Evolutionary conservation across 139 green algal genomes (phyloP).

Genomic region (Chlorella sp.): DNA sequence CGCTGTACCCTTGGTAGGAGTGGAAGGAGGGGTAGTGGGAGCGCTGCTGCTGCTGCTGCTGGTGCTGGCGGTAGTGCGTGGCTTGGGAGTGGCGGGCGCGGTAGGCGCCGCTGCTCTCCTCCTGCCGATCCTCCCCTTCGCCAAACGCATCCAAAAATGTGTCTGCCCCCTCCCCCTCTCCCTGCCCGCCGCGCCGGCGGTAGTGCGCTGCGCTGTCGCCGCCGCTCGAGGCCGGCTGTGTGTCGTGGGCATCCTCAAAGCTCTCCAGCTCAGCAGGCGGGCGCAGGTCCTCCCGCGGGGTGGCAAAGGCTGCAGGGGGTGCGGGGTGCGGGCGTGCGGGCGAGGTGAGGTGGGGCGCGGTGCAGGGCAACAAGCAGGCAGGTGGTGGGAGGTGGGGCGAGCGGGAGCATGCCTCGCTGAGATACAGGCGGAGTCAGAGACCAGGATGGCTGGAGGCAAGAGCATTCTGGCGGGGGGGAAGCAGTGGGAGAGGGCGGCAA

Average conservation of each 20-base stretch:
- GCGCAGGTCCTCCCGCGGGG: background rate
- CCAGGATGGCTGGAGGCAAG: background rate
- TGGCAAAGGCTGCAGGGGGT: slow-evolving; percentile 20
- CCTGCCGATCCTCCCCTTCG: background rate
- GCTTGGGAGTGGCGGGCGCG: background rate
- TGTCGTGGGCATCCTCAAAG: background rate
- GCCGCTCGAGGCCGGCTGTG: too few relatives aligned
- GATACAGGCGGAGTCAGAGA: background rate
- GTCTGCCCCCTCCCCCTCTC: background rate
- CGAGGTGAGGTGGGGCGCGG: background rate
- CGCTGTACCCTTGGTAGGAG: background rate
- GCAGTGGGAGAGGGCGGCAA: background rate
- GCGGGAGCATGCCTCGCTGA: background rate
- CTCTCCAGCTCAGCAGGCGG: background rate
- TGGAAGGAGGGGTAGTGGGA: background rate
- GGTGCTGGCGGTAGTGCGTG: background rate
- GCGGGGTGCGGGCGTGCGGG: background rate
- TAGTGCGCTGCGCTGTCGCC: background rate
- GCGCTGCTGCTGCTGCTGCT: background rate
- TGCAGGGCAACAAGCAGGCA: background rate
- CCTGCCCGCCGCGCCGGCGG: background rate
- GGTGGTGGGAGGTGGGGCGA: background rate
- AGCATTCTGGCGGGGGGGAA: background rate
- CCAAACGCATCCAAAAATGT: background rate
- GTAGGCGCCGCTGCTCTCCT: background rate